Percentiles rank a stretch among this genome's conserved stretches.
Evolutionary conservation across 495 filamentous ascomycete species (phyloP).

Genomic region (Hypoxylon fuscum): DNA sequence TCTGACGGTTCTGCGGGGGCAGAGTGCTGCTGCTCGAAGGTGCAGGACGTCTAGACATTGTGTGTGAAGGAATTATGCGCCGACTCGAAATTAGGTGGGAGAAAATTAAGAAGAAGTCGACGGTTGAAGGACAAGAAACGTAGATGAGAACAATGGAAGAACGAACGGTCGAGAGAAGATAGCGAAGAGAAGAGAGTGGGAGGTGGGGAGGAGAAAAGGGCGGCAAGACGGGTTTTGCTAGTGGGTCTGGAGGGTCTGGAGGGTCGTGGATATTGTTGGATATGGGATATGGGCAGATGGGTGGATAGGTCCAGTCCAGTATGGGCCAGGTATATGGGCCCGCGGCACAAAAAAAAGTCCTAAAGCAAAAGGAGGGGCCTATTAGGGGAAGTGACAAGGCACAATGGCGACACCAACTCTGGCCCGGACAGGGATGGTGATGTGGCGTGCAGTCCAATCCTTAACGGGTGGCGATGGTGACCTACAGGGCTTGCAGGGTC

Average conservation of each 20-base stretch:
- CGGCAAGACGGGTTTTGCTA: conserved; percentile 26
- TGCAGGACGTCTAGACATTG: conserved; percentile 47
- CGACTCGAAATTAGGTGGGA: conserved; percentile 30
- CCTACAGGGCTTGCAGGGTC: conserved; percentile 40
- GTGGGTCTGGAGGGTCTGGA: conserved; percentile 30
- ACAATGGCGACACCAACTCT: conserved; percentile 42
- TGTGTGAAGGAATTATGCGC: conserved; percentile 42
- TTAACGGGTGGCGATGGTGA: conserved; percentile 39
- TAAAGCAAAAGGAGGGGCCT: conserved; percentile 27
- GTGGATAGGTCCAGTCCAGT: no score
- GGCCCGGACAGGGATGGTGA: conserved; percentile 40
- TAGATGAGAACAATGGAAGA: conserved; percentile 32
- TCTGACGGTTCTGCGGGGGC: conserved; percentile 65
- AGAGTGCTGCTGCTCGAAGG: conserved; percentile 40
- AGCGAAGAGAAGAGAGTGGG: conserved; percentile 35
- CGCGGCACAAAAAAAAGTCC: conserved; percentile 39
- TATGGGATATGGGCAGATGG: no score
- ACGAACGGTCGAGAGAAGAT: conserved; percentile 34
- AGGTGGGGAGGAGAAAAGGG: conserved; percentile 47
- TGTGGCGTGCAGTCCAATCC: conserved; percentile 39
- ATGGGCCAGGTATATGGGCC: conserved; percentile 8
- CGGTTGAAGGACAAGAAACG: conserved; percentile 20
- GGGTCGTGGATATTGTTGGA: background rate
- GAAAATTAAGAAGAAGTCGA: conserved; percentile 27
- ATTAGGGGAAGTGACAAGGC: conserved; percentile 42